A percentile compares a stretch with the other conserved stretches of the same genome.
Evolutionary conservation across 768 basidiomycete species (phyloP).

Genomic region (Amanita pallidorosea): DNA sequence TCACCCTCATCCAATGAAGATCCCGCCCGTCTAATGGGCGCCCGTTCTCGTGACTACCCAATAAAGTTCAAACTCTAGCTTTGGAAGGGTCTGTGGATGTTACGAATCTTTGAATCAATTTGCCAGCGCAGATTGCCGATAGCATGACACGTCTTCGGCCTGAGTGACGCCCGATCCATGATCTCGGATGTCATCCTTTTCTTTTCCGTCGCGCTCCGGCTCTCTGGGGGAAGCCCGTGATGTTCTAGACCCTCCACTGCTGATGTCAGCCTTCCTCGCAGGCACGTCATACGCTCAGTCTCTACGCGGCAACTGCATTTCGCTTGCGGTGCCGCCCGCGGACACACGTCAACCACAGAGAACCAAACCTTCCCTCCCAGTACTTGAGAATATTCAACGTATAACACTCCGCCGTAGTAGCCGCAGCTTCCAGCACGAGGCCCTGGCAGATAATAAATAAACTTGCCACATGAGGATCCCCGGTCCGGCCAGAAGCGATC

Average conservation of each 20-base stretch:
- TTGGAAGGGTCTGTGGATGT: conserved; percentile 6
- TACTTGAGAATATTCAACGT: too few species aligned
- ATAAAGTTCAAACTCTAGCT: conserved; percentile 6
- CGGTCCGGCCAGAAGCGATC: conserved; percentile 5
- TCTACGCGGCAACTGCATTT: conserved; percentile 5
- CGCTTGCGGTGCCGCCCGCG: conserved; percentile 5
- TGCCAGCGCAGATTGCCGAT: conserved; percentile 19
- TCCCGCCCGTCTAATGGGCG: conserved; percentile 1
- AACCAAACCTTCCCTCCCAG: too few species aligned
- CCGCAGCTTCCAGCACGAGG: not conserved
- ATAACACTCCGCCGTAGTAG: too few species aligned
- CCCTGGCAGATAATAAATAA: not conserved
- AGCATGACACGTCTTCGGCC: conserved; percentile 14
- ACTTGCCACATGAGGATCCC: conserved; percentile 6
- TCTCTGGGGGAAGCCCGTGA: conserved; percentile 22
- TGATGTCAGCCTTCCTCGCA: conserved; percentile 1
- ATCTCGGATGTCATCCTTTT: conserved; percentile 21
- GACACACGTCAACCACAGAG: conserved; percentile 5
- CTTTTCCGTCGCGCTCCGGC: conserved; percentile 18
- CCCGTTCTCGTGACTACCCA: conserved; percentile 1
- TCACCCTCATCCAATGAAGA: conserved; percentile 8
- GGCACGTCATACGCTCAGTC: too few species aligned
- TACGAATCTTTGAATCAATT: conserved; percentile 6
- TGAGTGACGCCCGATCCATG: conserved; percentile 16
- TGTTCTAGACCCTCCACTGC: conserved; percentile 11